Conservation (phyloP, 495 filamentous ascomycete genomes). For the Neurospora sublineolata region DNA sequence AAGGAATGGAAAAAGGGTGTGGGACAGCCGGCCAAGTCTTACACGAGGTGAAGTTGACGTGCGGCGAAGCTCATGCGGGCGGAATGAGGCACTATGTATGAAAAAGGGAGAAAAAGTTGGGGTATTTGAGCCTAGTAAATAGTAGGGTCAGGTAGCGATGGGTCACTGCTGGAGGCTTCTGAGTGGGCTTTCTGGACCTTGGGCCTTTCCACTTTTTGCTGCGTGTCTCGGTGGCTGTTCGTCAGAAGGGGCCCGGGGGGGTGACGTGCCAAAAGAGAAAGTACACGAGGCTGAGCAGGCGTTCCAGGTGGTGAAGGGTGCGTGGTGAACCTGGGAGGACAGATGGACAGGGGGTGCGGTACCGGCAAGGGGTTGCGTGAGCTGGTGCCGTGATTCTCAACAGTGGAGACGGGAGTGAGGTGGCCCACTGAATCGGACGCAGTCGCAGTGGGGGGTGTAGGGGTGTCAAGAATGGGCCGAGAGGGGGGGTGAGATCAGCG, state of each 20-base stretch:
- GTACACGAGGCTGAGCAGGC: slow-evolving; percentile 27
- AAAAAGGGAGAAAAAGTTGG: slow-evolving; percentile 6
- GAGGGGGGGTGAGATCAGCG: slow-evolving; percentile 15
- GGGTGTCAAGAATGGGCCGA: neutral
- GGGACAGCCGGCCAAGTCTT: slow-evolving; percentile 2
- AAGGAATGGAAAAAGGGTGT: slow-evolving; percentile 4
- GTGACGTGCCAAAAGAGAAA: slow-evolving; percentile 18
- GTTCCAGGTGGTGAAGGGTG: slow-evolving; percentile 18
- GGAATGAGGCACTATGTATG: neutral
- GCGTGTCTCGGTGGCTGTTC: slow-evolving; percentile 25
- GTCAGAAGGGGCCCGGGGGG: slow-evolving; percentile 4
- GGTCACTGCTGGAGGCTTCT: slow-evolving; percentile 13
- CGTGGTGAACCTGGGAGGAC: slow-evolving; percentile 5
- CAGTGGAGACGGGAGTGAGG: slow-evolving; percentile 3
- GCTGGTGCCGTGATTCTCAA: neutral
- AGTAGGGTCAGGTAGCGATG: slow-evolving; percentile 5
- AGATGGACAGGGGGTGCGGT: neutral
- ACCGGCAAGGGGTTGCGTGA: neutral
- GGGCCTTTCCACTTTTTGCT: slow-evolving; percentile 6
- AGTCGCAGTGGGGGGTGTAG: slow-evolving; percentile 11
- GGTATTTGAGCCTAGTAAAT: slow-evolving; percentile 2
- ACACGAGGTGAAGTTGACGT: slow-evolving; percentile 10
- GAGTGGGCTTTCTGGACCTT: slow-evolving; percentile 11
- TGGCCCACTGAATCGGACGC: slow-evolving; percentile 21
- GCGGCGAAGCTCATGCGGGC: slow-evolving; percentile 16